Evolutionary conservation across 1,284 basidiomycete species (phyloP).

Genomic region (Marasmius fiardii): DNA sequence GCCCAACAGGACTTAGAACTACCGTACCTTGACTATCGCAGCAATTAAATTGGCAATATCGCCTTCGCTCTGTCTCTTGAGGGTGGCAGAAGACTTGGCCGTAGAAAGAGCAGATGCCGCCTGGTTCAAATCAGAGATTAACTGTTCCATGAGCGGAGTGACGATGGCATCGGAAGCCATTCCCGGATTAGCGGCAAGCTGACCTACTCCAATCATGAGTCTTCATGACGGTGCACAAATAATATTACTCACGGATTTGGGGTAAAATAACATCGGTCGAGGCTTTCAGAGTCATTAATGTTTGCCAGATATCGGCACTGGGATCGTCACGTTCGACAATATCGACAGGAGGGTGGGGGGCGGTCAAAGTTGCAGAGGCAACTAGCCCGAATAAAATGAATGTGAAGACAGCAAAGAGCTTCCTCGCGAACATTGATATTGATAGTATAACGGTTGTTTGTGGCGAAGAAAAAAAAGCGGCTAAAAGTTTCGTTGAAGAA

Average conservation of each 20-base stretch:
- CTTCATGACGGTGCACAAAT: not conserved
- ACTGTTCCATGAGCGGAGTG: slow-evolving; percentile 24
- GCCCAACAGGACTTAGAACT: not conserved
- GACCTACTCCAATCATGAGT: too few species aligned
- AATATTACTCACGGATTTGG: slow-evolving; percentile 13
- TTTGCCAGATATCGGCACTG: slow-evolving; percentile 7
- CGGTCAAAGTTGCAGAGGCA: slow-evolving; percentile 2
- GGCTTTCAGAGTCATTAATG: slow-evolving; percentile 10
- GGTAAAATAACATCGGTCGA: slow-evolving; percentile 12
- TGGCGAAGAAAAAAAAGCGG: too few species aligned
- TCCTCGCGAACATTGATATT: slow-evolving; percentile 2
- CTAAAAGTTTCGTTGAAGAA: too few species aligned
- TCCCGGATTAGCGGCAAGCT: slow-evolving; percentile 17
- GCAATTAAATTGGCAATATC: slow-evolving; percentile 25
- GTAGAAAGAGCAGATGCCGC: slow-evolving; percentile 18
- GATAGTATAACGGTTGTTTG: too few species aligned
- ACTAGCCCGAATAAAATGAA: slow-evolving; percentile 11
- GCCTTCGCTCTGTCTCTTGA: slow-evolving; percentile 21
- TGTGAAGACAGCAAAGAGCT: slow-evolving; percentile 8
- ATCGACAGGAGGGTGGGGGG: not conserved
- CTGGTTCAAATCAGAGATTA: slow-evolving; percentile 23
- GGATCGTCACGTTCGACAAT: slow-evolving; percentile 11
- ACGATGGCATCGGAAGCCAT: slow-evolving; percentile 21
- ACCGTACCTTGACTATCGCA: slow-evolving; percentile 22
- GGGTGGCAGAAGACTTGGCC: slow-evolving; percentile 14